A percentile compares a stretch with the other conserved stretches of the same genome.
Conservation (phyloP, 176 grass and related monocot genomes). For the Eleusine coracana region DNA sequence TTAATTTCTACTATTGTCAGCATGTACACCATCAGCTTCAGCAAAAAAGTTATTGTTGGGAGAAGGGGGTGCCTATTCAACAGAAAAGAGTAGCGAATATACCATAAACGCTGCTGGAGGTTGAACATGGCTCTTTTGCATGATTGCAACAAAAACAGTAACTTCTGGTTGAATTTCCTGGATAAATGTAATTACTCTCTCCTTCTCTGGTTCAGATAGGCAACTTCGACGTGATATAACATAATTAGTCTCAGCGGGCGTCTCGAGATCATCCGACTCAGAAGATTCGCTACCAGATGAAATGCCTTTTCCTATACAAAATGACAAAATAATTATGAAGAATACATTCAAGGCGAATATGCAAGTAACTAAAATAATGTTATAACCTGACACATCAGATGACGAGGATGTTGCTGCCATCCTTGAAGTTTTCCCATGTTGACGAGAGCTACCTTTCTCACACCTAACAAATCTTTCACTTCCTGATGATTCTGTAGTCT, state of each 20-base stretch:
- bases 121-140: conserved; percentile 23
- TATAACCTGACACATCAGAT: conserved; percentile 23
- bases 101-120: conserved; percentile 15
- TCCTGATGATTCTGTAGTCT: neutral
- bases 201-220: neutral
- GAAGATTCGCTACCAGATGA: neutral
- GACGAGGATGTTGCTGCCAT: neutral
- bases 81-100: neutral
- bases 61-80: neutral
- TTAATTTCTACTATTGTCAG: neutral
- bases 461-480: neutral
- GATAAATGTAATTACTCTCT: conserved; percentile 14
- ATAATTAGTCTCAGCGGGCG: neutral
- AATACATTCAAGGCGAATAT: neutral
- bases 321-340: neutral
- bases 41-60: neutral
- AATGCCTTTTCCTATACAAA: conserved; percentile 13
- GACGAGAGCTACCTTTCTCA: neutral
- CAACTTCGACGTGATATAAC: neutral
- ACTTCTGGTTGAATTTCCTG: conserved; percentile 19
- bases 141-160: conserved; percentile 35
- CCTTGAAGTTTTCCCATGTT: neutral
- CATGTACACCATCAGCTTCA: neutral
- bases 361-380: neutral
- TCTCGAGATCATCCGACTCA: neutral